Evolutionary conservation across 2,329 filamentous ascomycete species (phyloP).

Genomic region (Talaromyces albobiverticillius): DNA sequence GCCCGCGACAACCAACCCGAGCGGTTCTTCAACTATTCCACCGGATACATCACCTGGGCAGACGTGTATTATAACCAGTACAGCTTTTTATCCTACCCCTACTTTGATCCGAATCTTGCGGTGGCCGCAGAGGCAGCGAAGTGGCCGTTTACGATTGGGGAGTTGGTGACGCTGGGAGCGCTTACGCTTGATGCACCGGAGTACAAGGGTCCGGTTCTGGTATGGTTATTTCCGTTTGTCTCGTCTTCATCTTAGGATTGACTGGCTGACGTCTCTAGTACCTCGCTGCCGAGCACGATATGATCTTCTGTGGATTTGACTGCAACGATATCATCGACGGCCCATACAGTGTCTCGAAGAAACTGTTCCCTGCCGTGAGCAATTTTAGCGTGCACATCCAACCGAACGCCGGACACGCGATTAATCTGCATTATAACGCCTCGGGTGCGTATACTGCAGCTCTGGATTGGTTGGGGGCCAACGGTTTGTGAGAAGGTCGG

Average conservation of each 20-base stretch:
- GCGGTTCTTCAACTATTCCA: conserved; percentile 12
- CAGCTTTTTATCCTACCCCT: conserved; percentile 16
- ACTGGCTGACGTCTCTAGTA: no score
- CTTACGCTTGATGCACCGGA: no score
- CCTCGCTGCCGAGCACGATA: no score
- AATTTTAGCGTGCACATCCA: conserved; percentile 25
- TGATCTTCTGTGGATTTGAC: conserved; percentile 24
- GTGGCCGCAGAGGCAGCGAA: conserved; percentile 21
- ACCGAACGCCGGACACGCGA: conserved; percentile 25
- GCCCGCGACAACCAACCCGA: conserved; percentile 18
- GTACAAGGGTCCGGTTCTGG: no score
- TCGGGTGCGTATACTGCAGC: conserved; percentile 22
- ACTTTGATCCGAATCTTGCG: conserved; percentile 19
- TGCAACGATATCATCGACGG: conserved; percentile 22
- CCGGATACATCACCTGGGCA: conserved; percentile 23
- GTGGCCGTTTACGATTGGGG: conserved; percentile 25
- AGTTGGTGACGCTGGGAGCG: conserved; percentile 20
- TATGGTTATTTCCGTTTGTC: no score
- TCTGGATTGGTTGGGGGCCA: conserved; percentile 1
- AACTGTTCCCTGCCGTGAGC: conserved; percentile 19
- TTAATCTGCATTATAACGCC: conserved; percentile 29
- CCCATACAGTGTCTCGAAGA: conserved; percentile 18
- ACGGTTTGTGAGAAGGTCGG: no score
- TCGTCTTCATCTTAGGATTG: no score
- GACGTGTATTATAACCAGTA: conserved; percentile 18